Evolutionary conservation across 2,329 filamentous ascomycete genomes (phyloP), one percentile per base, ranked within the genome.

Genomic region (Apiospora malaysiana): DNA sequence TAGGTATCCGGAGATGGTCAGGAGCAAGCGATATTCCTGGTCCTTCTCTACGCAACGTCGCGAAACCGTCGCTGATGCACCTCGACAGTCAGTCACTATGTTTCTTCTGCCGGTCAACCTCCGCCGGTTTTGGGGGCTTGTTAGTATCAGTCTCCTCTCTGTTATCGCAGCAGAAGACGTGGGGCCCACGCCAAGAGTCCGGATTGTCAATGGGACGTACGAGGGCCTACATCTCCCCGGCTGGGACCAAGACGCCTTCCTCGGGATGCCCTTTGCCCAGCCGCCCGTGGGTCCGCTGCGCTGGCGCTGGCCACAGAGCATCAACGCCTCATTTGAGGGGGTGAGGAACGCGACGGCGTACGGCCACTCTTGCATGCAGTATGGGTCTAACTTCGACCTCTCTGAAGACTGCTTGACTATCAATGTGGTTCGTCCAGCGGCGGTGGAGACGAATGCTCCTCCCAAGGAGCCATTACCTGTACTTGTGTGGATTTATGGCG

Each of bases 401-500:
- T 85, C 83, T 1, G 85, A 87, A 73, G 86, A 88, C 69, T 88
- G 87, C 70, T 74, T 84, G 7, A 83, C 76, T 2, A 71, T 83
- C 49, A 82, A 81, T 73, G 81, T 86, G n/a, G 77, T 85, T 27
- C 80, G 83, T 0, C 83, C 84, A 0, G 73, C 81, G 0, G 80
- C 78, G 0, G 77, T 75, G 21, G 23, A 43, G 5, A 12, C 1
- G 10, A n/a, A n/a, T n/a, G 37, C 49, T 10, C 23, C 18, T 2
- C n/a, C 14, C 25, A 84, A 81, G 68, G 80, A 82, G 84, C 77
- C 77, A 84, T 74, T 87, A 10, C 84, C 84, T 1, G 84, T 87
- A 1, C 76, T 83, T 21, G 81, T 85, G 8, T 87, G 81, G 80
- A 77, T 87, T 25, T 83, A 83, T 73, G 85, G 85, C 10, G 85